Percentiles rank a stretch among this genome's conserved stretches.
phyloP scores from a whole-genome alignment of 208 protist genomes.

The Acanthamoeba sp. region DNA sequence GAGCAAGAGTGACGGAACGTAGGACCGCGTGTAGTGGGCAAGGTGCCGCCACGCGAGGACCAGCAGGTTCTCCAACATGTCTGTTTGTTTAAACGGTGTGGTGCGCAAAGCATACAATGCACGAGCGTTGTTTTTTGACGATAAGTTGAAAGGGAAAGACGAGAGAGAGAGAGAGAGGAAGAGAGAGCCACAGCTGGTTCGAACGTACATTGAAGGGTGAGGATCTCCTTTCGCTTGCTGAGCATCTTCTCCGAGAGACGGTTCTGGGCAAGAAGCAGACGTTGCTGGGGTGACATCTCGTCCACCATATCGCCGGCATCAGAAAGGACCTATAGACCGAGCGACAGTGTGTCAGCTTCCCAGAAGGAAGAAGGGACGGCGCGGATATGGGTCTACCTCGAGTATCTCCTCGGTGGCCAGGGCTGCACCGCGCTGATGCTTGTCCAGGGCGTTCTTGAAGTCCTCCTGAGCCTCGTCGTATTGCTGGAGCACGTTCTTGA shows the following conservation, averaged over 20 bases:
- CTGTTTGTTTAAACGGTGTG: not conserved
- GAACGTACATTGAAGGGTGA: constrained; percentile 26
- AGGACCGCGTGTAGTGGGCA: constrained; percentile 39
- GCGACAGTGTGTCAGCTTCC: not conserved
- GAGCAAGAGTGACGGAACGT: not conserved
- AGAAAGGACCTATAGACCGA: constrained; percentile 3
- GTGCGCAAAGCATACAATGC: too few species aligned
- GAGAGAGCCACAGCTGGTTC: too few species aligned
- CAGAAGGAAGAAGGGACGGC: too few species aligned
- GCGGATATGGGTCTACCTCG: not conserved
- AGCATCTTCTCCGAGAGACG: constrained; percentile 69
- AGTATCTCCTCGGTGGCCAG: constrained; percentile 68
- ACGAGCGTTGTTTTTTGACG: not conserved
- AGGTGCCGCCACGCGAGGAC: constrained; percentile 66
- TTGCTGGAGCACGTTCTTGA: constrained; percentile 58
- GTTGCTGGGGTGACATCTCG: constrained; percentile 58
- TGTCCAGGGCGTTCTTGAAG: constrained; percentile 25
- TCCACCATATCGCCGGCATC: not conserved
- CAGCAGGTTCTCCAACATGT: constrained; percentile 72
- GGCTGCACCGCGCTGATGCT: not conserved
- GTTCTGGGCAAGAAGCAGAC: constrained; percentile 61
- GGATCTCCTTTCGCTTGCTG: constrained; percentile 59
- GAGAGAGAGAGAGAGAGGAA: too few species aligned
- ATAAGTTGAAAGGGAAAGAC: not conserved
- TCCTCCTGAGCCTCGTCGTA: constrained; percentile 64